Conservation (phyloP, 345 rosid genomes). For the Raphanus sativus region DNA sequence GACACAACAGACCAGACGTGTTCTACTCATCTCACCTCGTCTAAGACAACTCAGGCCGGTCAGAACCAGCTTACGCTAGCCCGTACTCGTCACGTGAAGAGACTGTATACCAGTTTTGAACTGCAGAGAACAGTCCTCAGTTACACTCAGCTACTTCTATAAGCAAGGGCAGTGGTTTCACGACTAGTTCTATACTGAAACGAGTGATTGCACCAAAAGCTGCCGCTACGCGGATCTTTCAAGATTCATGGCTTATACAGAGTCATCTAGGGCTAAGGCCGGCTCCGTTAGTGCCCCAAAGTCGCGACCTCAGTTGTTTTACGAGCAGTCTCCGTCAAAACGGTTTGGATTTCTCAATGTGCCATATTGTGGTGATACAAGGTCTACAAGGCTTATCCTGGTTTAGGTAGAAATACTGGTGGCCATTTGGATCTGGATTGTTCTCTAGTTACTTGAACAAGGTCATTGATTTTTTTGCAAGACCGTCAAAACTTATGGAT, state of each 20-base stretch:
- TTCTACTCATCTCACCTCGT: slow-evolving; percentile 44
- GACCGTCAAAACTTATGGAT: too few relatives aligned
- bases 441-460: too few relatives aligned
- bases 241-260: slow-evolving; percentile 83
- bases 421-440: too few relatives aligned
- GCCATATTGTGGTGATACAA: slow-evolving; percentile 34
- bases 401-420: too few relatives aligned
- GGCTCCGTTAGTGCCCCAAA: slow-evolving; percentile 84
- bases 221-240: slow-evolving; percentile 70
- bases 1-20: slow-evolving; percentile 42
- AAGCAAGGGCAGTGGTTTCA: slow-evolving; percentile 63
- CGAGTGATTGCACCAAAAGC: slow-evolving; percentile 45
- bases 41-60: slow-evolving; percentile 41
- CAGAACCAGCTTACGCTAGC: slow-evolving; percentile 39
- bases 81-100: slow-evolving; percentile 50
- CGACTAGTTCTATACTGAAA: slow-evolving; percentile 47
- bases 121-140: slow-evolving; percentile 81
- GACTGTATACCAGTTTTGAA: slow-evolving; percentile 47
- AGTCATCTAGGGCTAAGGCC: slow-evolving; percentile 77
- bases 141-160: slow-evolving; percentile 62
- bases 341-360: slow-evolving; percentile 48
- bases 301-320: slow-evolving; percentile 55
- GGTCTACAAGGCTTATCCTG: too few relatives aligned
- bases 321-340: slow-evolving; percentile 68
- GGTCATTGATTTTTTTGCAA: too few relatives aligned